These are phyloP conservation scores for Davidsoniella virescens DNA, from an alignment of 2,329 filamentous ascomycete species.

Conservation along the genomic window DNA sequence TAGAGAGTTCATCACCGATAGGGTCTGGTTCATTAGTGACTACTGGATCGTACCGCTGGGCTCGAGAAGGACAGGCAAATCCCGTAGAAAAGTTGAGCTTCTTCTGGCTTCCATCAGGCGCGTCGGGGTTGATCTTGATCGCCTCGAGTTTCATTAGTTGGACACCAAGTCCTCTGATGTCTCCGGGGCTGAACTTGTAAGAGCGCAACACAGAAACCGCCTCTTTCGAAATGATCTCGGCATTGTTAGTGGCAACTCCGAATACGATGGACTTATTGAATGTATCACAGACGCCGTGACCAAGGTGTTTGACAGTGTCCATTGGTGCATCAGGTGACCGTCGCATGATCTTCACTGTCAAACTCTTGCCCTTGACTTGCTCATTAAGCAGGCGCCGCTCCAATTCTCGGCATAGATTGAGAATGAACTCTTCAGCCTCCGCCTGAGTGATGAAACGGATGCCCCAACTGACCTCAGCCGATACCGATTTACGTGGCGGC, in stretches of 20 bases:
- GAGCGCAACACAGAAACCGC: conserved; percentile 69
- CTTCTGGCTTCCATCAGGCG: conserved; percentile 60
- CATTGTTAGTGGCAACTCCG: conserved; percentile 67
- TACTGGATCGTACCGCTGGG: conserved; percentile 3
- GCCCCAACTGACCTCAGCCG: conserved; percentile 95
- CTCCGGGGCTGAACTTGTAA: conserved; percentile 73
- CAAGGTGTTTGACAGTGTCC: conserved; percentile 82
- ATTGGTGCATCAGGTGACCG: conserved; percentile 72
- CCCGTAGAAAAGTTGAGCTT: conserved; percentile 52
- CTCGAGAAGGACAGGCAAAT: conserved; percentile 17
- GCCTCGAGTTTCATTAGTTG: conserved; percentile 88
- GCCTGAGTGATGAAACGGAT: conserved; percentile 82
- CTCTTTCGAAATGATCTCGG: conserved; percentile 58
- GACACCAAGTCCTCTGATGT: conserved; percentile 80
- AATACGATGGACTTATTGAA: conserved; percentile 79
- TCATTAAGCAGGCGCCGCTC: conserved; percentile 68
- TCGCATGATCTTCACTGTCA: conserved; percentile 92
- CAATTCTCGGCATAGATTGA: conserved; percentile 71
- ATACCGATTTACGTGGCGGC: conserved; percentile 78
- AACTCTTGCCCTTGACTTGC: conserved; percentile 67
- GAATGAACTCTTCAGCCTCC: conserved; percentile 87
- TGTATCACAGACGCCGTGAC: conserved; percentile 86
- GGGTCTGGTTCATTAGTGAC: conserved; percentile 25
- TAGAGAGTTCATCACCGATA: conserved; percentile 29
- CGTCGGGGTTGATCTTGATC: conserved; percentile 38